Evolutionary conservation across 2,329 filamentous ascomycete genomes (phyloP), one percentile per base, ranked within the genome.

Genomic region (Aureobasidium namibiae): DNA sequence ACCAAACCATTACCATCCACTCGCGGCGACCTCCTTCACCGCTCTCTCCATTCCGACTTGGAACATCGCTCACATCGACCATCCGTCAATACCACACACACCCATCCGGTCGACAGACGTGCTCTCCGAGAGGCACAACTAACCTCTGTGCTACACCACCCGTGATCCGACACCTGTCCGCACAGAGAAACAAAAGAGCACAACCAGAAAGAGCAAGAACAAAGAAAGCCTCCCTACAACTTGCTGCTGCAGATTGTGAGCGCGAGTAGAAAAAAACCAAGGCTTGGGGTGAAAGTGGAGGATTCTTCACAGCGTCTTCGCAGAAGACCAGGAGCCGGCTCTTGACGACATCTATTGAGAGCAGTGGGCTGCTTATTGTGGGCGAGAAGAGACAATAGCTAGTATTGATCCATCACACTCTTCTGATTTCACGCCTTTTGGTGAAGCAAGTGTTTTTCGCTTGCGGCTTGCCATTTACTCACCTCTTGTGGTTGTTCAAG

Each of bases 391-490:
- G 63, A 65, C 61, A 65, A 61, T 79, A 79, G 76, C 75, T 78
- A 79, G 76, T 74, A 75, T 72, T 75, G 73, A 76, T 72, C 71
- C 69, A 74, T 74, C 75, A 71, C 70, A 71, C 67, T 73, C 59
- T 61, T 56, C 52, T 57, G 46, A 46, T 60, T 56, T 36, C 42
- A 50, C 52, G 31, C 33, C 59, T 49, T 18, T 45, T 36, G 45
- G 57, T 59, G 57, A 59, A 59, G 57, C 45, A 53, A 59, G 56
- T 24, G n/a, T 10, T 31, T 29, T 4, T 52, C 26, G 24, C 31
- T 48, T 45, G 54, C 54, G 48, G 42, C 52, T 56, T 56, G 52
- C 54, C 54, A 38, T 57, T 16, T 57, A 48, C 54, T 57, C 42
- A 57, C 54, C 39, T 45, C 39, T 56, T 56, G 52, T 45, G 39